Percentiles rank a stretch among this genome's conserved stretches.
These are phyloP conservation scores for Erysimum cheiri DNA, from an alignment of 441 rosid genomes.

Conservation along the genomic window DNA sequence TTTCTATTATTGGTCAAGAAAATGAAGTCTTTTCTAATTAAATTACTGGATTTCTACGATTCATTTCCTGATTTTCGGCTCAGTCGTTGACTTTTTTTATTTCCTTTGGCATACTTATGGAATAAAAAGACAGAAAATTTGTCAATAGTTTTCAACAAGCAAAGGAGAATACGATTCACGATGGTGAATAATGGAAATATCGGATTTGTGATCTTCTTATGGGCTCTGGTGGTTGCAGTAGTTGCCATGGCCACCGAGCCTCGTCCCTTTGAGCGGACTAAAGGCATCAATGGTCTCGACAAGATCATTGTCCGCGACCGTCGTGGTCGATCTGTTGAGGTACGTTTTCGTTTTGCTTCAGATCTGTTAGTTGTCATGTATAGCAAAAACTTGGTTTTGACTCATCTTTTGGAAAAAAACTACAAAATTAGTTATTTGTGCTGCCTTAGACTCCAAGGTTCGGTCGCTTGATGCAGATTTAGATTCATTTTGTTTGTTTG, in stretches of 20 bases:
- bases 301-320: slow-evolving; percentile 63
- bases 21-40: slow-evolving; percentile 18
- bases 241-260: slow-evolving; percentile 30
- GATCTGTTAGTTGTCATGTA: slow-evolving; percentile 3
- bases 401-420: background rate
- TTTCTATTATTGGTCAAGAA: slow-evolving; percentile 16
- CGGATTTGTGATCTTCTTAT: slow-evolving; percentile 21
- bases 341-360: slow-evolving; percentile 31
- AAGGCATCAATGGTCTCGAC: slow-evolving; percentile 67
- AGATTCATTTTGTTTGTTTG: slow-evolving; percentile 1
- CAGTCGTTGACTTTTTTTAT: slow-evolving; percentile 18
- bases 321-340: slow-evolving; percentile 67
- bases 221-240: slow-evolving; percentile 35
- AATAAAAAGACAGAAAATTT: background rate
- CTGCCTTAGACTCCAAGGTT: background rate
- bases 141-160: background rate
- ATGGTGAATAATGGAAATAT: slow-evolving; percentile 22
- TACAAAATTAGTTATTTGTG: background rate
- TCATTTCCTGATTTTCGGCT: background rate
- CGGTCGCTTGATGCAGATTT: background rate
- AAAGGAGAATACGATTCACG: background rate
- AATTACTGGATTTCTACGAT: slow-evolving; percentile 8
- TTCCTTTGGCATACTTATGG: background rate
- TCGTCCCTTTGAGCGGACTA: slow-evolving; percentile 48
- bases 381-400: background rate